A percentile compares a stretch with the other conserved stretches of the same genome.
phyloP scores from a whole-genome alignment of 306 rosid genomes.

The Lathyrus tuberosus region DNA sequence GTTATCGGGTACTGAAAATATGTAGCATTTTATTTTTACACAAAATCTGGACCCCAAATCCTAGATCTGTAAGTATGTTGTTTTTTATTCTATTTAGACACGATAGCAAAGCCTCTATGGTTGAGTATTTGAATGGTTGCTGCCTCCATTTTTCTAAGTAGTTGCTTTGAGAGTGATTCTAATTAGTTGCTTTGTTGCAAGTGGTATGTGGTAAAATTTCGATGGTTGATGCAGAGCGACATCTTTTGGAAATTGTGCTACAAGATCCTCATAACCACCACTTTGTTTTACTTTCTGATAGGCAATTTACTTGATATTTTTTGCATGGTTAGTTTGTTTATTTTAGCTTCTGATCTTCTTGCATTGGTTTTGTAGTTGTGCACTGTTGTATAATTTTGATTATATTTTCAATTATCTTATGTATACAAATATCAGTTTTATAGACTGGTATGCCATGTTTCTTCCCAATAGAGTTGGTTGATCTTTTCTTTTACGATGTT shows the following conservation, averaged over 20 bases:
- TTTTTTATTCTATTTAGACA: too few relatives aligned
- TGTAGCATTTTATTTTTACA: too few relatives aligned
- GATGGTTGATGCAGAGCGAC: conserved; percentile 87
- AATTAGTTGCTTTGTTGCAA: conserved; percentile 33
- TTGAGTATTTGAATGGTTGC: too few relatives aligned
- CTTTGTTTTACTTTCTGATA: conserved; percentile 93
- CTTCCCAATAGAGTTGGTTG: conserved; percentile 12
- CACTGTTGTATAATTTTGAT: conserved; percentile 75
- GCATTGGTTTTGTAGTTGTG: conserved; percentile 69
- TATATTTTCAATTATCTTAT: conserved; percentile 82
- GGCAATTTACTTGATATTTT: conserved; percentile 45
- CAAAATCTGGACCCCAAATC: too few relatives aligned
- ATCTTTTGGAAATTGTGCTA: conserved; percentile 77
- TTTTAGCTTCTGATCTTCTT: conserved; percentile 35
- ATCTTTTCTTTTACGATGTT: conserved; percentile 26
- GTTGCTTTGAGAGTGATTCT: too few relatives aligned
- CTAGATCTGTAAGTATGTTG: too few relatives aligned
- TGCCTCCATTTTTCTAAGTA: too few relatives aligned
- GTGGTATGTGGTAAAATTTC: conserved; percentile 94
- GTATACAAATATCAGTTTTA: conserved; percentile 82
- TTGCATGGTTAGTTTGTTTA: background rate
- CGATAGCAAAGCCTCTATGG: too few relatives aligned
- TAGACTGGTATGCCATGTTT: conserved; percentile 72
- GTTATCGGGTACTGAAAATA: too few relatives aligned
- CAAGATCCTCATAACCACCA: conserved; percentile 85